Evolutionary conservation across 2,329 filamentous ascomycete genomes (phyloP).

Genomic region (Diaporthe caulivora): DNA sequence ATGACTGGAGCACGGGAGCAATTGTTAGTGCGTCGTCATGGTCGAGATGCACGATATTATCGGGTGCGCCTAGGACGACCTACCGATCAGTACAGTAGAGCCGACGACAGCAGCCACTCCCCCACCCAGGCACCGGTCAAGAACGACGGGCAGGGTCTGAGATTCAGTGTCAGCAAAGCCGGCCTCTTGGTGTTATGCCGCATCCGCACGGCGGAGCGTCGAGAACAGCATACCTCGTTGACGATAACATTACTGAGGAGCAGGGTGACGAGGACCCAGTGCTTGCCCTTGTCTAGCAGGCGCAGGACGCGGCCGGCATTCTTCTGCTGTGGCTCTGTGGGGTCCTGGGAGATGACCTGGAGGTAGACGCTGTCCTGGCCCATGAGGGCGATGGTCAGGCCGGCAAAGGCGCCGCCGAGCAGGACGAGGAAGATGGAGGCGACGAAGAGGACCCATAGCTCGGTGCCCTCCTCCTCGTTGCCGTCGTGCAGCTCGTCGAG

Average conservation of each 20-base stretch:
- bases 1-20: constrained; percentile 74
- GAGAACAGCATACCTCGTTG: constrained; percentile 71
- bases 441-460: constrained; percentile 84
- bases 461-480: constrained; percentile 69
- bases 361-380: constrained; percentile 95
- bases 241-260: constrained; percentile 97
- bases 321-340: constrained; percentile 85
- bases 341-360: constrained; percentile 90
- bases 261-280: constrained; percentile 97
- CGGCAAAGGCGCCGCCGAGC: constrained; percentile 92
- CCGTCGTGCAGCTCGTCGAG: constrained; percentile 55
- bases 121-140: constrained; percentile 93
- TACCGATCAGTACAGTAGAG: constrained; percentile 94
- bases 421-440: constrained; percentile 86
- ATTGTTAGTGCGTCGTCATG: constrained; percentile 33
- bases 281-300: constrained; percentile 88
- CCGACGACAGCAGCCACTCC: constrained; percentile 95
- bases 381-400: constrained; percentile 86
- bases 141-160: constrained; percentile 85
- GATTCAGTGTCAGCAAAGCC: neutral
- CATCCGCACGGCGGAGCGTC: too few species aligned
- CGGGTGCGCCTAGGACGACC: constrained; percentile 43
- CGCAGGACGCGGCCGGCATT: constrained; percentile 86
- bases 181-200: neutral
- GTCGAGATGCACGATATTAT: neutral